A percentile compares a stretch with the other conserved stretches of the same genome.
Evolutionary conservation across 495 filamentous ascomycete species (phyloP).

Genomic region (Eremomyces bilateralis): DNA sequence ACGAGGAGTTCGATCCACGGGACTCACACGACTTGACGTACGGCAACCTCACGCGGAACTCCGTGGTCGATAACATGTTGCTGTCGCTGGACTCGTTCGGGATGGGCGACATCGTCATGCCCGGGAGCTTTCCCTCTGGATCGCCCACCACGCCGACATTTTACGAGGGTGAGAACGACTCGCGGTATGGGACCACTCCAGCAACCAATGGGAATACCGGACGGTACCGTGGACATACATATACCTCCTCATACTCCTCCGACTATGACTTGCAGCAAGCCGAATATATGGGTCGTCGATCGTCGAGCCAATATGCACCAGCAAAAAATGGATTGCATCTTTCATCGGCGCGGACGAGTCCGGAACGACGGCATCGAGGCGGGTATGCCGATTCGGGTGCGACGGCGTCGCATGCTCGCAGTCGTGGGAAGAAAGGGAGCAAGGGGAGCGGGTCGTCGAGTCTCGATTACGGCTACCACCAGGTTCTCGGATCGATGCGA

Average conservation of each 20-base stretch:
- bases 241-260: constrained; percentile 50
- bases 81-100: constrained; percentile 12
- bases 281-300: too few relatives aligned
- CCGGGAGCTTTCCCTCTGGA: constrained; percentile 1
- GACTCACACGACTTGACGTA: constrained; percentile 83
- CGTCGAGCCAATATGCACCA: too few relatives aligned
- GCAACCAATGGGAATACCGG: constrained; percentile 10
- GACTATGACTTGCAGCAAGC: too few relatives aligned
- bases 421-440: constrained; percentile 35
- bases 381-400: too few relatives aligned
- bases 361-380: constrained; percentile 18
- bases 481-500: neutral
- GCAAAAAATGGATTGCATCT: too few relatives aligned
- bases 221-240: constrained; percentile 33
- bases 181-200: constrained; percentile 4
- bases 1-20: too few relatives aligned
- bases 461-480: constrained; percentile 35
- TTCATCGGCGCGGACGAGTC: too few relatives aligned
- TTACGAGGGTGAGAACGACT: neutral
- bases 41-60: constrained; percentile 56
- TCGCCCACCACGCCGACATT: constrained; percentile 4
- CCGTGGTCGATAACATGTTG: constrained; percentile 36
- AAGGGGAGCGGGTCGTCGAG: constrained; percentile 54
- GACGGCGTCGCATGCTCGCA: constrained; percentile 7
- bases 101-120: constrained; percentile 1